Base-by-base conservation (phyloP, 257 asterid species). In the Solanum okadae region DNA sequence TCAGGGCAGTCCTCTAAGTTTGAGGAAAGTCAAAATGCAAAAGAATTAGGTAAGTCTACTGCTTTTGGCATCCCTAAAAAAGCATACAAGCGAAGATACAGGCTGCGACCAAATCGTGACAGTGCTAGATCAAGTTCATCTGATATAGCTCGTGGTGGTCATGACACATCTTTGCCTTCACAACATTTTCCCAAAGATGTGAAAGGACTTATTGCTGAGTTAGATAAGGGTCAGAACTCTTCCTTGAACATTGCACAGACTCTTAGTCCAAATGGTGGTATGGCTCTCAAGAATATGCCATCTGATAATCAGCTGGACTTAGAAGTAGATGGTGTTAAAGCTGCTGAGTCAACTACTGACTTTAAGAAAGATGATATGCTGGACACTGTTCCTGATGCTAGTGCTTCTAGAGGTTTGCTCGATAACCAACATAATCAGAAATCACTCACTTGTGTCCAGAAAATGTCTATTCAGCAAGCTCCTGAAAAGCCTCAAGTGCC, bases 21-120 rank as follows among this genome's bases (percentile, higher is more conserved):
- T 46, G 94, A 89, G 84, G 95, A 86, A 87, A 90, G 88, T 87
- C 92, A 85, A 46, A 93, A 90, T 88, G 90, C 90, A 68, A 89
- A 85, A 87, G 95, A 91, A 88, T 88, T 88, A 86, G 94, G 92
- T 77, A 93, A 92, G 88, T 91, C 97, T 89, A 93, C 95, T 90
- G 89, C 94, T 71, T 91, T 94, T 89, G 86, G 89, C 79, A 84
- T 93, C 87, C 96, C 96, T 16, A 94, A 90, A 89, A 95, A 95
- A 92, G 95, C 98, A 61, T 95, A 96, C 88, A 93, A 84, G 90
- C 95, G 99, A 77, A 91, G 98, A 89, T 35, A 90, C 89, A 94
- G 96, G 88, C 90, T 94, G 78, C 93, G 95, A 27, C 92, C 94
- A 76, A 95, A 90, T 90, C 96, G 94, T 35, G 98, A 94, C 38